These are phyloP conservation scores for Nemania abortiva DNA, from an alignment of 2,329 filamentous ascomycete genomes.

Conservation along the genomic window DNA sequence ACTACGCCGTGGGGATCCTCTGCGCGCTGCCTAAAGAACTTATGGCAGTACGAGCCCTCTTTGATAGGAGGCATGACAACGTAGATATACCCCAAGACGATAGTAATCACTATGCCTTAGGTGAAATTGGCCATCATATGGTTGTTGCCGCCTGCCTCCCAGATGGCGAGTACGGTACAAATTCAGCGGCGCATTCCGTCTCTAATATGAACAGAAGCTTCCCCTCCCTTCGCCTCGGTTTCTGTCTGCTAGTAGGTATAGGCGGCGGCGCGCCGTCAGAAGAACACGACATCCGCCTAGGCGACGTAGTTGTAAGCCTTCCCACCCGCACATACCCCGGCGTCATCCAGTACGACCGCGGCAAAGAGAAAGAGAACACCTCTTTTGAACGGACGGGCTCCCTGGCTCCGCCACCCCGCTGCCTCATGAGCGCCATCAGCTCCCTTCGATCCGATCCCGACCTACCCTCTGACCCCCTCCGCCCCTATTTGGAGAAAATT, in stretches of 20 bases:
- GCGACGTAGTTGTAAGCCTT: conserved; percentile 14
- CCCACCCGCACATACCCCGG: not conserved
- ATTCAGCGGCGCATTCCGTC: not conserved
- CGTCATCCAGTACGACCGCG: conserved; percentile 8
- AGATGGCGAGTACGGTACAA: conserved; percentile 1
- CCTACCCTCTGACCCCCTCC: not conserved
- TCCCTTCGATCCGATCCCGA: conserved; percentile 8
- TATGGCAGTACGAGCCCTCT: conserved; percentile 7
- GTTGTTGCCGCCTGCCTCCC: conserved; percentile 1
- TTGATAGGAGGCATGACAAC: conserved; percentile 10
- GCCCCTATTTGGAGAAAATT: not conserved
- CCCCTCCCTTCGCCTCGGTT: not conserved
- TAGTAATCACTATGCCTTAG: no score
- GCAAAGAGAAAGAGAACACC: conserved; percentile 4
- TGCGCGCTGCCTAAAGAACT: conserved; percentile 22
- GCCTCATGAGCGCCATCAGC: conserved; percentile 7
- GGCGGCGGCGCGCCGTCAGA: conserved; percentile 10
- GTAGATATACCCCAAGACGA: not conserved
- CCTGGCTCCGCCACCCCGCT: not conserved
- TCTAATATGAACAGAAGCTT: conserved; percentile 4
- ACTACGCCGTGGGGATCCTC: conserved; percentile 20
- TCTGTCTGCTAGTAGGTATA: conserved; percentile 12
- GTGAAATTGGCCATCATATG: no score
- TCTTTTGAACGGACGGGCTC: not conserved
- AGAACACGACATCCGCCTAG: conserved; percentile 16